Conservation (phyloP, 306 rosid genomes). For the Coriaria nepalensis region DNA sequence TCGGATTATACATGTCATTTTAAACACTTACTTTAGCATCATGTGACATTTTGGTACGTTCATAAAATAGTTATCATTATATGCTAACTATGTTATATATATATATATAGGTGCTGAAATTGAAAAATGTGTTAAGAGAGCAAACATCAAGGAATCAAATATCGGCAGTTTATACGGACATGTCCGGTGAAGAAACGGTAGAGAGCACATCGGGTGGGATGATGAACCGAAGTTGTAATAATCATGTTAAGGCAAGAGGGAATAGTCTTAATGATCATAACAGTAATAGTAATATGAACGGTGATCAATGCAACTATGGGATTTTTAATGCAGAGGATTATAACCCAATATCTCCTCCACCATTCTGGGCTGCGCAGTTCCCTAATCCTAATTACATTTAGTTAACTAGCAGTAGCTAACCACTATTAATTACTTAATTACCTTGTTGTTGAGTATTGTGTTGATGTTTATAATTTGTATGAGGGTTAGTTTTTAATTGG, state of each 20-base stretch:
- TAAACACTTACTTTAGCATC: no score
- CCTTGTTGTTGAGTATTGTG: no score
- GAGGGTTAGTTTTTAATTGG: not conserved
- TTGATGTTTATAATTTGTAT: not conserved
- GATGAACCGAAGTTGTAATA: slow-evolving; percentile 29
- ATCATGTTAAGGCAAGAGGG: slow-evolving; percentile 12
- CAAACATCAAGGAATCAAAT: slow-evolving; percentile 40
- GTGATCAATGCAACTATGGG: slow-evolving; percentile 34
- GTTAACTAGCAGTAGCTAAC: not conserved
- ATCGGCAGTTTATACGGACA: slow-evolving; percentile 43
- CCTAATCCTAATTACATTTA: slow-evolving; percentile 29
- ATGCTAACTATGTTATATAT: not conserved
- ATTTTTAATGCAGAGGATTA: slow-evolving; percentile 42
- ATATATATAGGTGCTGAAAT: slow-evolving; percentile 41
- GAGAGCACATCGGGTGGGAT: slow-evolving; percentile 47
- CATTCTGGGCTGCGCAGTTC: slow-evolving; percentile 54
- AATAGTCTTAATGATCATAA: slow-evolving; percentile 17
- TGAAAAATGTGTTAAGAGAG: slow-evolving; percentile 54
- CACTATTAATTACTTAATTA: not conserved
- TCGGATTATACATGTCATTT: no score
- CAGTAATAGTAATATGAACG: not conserved
- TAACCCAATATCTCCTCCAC: slow-evolving; percentile 38
- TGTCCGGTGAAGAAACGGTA: slow-evolving; percentile 73
- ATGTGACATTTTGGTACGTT: no score
- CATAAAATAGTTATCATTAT: no score